phyloP scores from a whole-genome alignment of 2,329 filamentous ascomycete genomes.

The Trichocomaceae sp. region DNA sequence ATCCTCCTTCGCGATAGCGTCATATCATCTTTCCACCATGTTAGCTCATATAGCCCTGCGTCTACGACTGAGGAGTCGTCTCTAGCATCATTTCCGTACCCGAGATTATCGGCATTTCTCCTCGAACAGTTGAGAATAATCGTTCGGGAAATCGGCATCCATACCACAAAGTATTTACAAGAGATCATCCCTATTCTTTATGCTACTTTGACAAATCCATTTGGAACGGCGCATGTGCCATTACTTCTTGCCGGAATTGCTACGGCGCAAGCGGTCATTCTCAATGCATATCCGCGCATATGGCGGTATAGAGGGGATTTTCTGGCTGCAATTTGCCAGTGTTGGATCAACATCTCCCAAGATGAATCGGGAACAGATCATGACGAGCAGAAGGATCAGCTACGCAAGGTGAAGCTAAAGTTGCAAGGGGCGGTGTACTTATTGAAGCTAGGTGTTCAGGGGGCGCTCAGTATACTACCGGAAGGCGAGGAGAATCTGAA shows the following conservation, averaged over 20 bases:
- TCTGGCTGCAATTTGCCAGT: constrained; percentile 54
- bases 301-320: constrained; percentile 57
- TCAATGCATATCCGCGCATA: constrained; percentile 65
- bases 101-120: constrained; percentile 45
- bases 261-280: constrained; percentile 53
- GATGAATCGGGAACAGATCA: constrained; percentile 21
- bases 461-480: neutral
- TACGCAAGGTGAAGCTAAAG: constrained; percentile 14
- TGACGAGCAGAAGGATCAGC: constrained; percentile 20
- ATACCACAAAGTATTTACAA: constrained; percentile 42
- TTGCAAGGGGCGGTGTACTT: constrained; percentile 21
- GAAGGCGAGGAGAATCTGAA: constrained; percentile 16
- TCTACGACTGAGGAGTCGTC: constrained; percentile 37
- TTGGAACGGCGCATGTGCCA: constrained; percentile 51
- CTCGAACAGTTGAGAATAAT: constrained; percentile 24
- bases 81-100: constrained; percentile 37
- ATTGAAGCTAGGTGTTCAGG: constrained; percentile 25
- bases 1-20: constrained; percentile 29
- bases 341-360: constrained; percentile 53
- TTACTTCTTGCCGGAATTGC: constrained; percentile 49
- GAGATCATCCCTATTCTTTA: constrained; percentile 62
- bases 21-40: constrained; percentile 36
- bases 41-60: constrained; percentile 40
- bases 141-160: constrained; percentile 29
- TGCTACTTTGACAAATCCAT: constrained; percentile 61